Evolutionary conservation across 192 early-diverging fungal species (phyloP).

Genomic region (Mortierella hygrophila): DNA sequence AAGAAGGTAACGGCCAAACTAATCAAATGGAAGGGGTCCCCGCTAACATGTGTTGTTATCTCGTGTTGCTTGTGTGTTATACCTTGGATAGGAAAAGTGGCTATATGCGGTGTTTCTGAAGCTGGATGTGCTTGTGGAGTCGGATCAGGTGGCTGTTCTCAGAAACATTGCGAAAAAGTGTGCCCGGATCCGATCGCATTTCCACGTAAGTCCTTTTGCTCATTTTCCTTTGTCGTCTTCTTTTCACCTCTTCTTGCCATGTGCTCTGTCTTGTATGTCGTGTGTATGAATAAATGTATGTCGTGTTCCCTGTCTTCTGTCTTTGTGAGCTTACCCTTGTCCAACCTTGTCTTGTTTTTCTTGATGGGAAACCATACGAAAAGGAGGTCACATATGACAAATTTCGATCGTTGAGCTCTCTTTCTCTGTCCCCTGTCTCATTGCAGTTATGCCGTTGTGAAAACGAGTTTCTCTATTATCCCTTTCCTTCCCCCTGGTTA

Average conservation of each 20-base stretch:
- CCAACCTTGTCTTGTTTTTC: background rate
- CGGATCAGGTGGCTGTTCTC: slow-evolving; percentile 55
- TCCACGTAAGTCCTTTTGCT: slow-evolving; percentile 28
- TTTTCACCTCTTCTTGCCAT: background rate
- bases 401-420: background rate
- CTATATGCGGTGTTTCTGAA: slow-evolving; percentile 58
- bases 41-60: background rate
- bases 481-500: background rate
- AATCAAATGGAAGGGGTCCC: background rate
- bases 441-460: background rate
- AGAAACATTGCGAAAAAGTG: slow-evolving; percentile 59
- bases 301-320: background rate
- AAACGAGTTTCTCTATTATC: background rate
- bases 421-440: no score
- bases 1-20: background rate
- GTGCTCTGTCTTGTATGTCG: background rate
- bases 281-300: background rate
- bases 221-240: background rate
- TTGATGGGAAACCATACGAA: background rate
- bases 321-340: background rate
- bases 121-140: slow-evolving; percentile 58
- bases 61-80: background rate
- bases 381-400: background rate
- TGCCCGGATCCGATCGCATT: slow-evolving; percentile 43
- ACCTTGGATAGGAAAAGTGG: slow-evolving; percentile 46